Percentiles rank a stretch among this genome's conserved stretches.
phyloP scores from a whole-genome alignment of 2,329 filamentous ascomycete species.

The Phialophora chinensis region DNA sequence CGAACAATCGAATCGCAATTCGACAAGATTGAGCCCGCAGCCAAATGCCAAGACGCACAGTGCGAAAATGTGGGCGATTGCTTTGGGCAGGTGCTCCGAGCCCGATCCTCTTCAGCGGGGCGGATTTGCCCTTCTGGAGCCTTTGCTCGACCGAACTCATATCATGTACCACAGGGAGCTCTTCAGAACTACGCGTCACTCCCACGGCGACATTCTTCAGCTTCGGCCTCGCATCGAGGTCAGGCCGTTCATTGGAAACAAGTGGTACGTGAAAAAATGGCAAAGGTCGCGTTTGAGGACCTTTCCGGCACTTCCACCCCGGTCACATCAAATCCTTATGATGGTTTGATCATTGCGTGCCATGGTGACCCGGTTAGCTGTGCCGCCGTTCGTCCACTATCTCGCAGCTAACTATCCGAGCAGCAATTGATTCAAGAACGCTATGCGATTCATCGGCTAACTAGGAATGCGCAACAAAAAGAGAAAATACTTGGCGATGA shows the following conservation, averaged over 20 bases:
- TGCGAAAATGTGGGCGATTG: conserved; percentile 21
- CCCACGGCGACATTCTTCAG: background rate
- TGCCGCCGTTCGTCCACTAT: conserved; percentile 28
- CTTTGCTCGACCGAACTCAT: background rate
- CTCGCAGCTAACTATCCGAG: conserved; percentile 19
- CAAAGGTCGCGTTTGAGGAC: conserved; percentile 45
- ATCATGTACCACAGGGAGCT: background rate
- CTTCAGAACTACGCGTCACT: background rate
- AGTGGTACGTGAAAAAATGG: conserved; percentile 35
- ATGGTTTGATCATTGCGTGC: conserved; percentile 72
- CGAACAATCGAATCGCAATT: conserved; percentile 7
- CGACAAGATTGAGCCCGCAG: conserved; percentile 28
- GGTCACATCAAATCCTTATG: conserved; percentile 71
- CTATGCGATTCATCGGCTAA: conserved; percentile 75
- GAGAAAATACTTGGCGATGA: conserved; percentile 69
- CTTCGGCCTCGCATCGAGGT: conserved; percentile 13
- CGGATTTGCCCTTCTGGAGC: background rate
- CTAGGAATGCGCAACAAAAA: conserved; percentile 77
- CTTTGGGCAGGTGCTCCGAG: conserved; percentile 23
- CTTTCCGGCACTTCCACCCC: conserved; percentile 45
- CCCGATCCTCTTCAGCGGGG: background rate
- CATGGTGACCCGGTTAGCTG: conserved; percentile 66
- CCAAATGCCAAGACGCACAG: conserved; percentile 35
- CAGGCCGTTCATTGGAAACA: conserved; percentile 5
- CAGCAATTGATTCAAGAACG: conserved; percentile 71